Evolutionary conservation across 495 filamentous ascomycete genomes (phyloP).

Genomic region (Xylaria longipes): DNA sequence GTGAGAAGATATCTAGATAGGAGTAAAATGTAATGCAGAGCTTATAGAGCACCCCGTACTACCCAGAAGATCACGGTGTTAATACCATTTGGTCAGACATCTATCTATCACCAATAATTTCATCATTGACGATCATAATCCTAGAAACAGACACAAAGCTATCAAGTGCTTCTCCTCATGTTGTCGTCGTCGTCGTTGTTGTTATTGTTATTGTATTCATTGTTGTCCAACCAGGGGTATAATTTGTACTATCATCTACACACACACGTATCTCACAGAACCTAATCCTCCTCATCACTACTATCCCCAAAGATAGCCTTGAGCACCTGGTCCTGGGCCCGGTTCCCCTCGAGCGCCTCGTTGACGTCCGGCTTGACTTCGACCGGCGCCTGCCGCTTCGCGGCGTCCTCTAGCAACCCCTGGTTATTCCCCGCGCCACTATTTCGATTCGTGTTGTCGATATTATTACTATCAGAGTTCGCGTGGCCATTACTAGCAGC

Average conservation of each 20-base stretch:
- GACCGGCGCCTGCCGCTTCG: constrained; percentile 28
- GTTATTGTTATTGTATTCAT: too few relatives aligned
- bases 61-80: background rate
- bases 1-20: background rate
- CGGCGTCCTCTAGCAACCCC: constrained; percentile 3
- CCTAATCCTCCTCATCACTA: constrained; percentile 68
- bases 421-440: background rate
- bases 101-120: background rate
- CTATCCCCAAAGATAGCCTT: constrained; percentile 92
- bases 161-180: too few relatives aligned
- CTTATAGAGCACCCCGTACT: background rate
- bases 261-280: constrained; percentile 17
- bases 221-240: constrained; percentile 25
- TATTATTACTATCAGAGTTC: background rate
- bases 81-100: background rate
- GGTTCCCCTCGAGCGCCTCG: constrained; percentile 81
- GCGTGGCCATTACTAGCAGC: background rate
- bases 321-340: constrained; percentile 88
- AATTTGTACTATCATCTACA: background rate
- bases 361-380: constrained; percentile 79
- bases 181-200: too few relatives aligned
- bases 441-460: background rate
- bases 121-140: background rate
- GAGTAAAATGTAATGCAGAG: background rate
- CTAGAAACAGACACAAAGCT: background rate